Base-by-base conservation (phyloP, 352 stramenopile genomes). In the Globisporangium uncinulatum region DNA sequence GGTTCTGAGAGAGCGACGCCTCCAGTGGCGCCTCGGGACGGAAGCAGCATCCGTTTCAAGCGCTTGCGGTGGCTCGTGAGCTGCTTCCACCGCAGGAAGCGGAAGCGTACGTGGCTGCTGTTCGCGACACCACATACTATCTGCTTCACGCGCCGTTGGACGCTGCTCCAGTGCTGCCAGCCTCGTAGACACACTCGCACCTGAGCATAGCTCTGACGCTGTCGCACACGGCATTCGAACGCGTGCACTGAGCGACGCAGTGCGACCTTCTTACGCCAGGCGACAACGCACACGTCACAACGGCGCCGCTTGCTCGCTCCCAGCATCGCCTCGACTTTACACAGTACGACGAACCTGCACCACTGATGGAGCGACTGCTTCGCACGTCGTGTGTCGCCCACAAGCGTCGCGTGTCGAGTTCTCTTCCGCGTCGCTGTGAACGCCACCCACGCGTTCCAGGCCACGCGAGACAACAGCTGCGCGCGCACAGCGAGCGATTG, bases 321-420 rank as follows among this genome's bases (percentile, higher is more conserved):
- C 4, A 86, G 64, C 75, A 89, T 82, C 0, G 60, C 58, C 57
- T 85, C 70, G 3, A 79, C 61, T n/a, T 79, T 86, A 31, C 52
- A 70, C 2, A 87, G 62, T 6, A 79, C 21, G 5, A 90, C 53
- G 20, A 70, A 75, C 21, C 69, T 55, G 8, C 62, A 70, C 79
- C 79, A 88, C 15, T 66, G 62, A 0, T 52, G 62, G 0, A 83
- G 13, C 0, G 56, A 47, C 17, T 45, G 49, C 14, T 37, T 36
- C 15, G 52, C 59, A 4, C 47, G 21, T 19, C 67, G 64, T 1
- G 24, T 13, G 42, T 44, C 21, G 0, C 20, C 43, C 15, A 76
- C 72, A 6, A 31, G 42, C 3, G 34, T 44, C 0, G 69, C 73
- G 5, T 61, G 59, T 11, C 19, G 34, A 20, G 57, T 62, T 5